phyloP scores from a whole-genome alignment of 2,329 filamentous ascomycete species.

The Pezicula rhizophila region DNA sequence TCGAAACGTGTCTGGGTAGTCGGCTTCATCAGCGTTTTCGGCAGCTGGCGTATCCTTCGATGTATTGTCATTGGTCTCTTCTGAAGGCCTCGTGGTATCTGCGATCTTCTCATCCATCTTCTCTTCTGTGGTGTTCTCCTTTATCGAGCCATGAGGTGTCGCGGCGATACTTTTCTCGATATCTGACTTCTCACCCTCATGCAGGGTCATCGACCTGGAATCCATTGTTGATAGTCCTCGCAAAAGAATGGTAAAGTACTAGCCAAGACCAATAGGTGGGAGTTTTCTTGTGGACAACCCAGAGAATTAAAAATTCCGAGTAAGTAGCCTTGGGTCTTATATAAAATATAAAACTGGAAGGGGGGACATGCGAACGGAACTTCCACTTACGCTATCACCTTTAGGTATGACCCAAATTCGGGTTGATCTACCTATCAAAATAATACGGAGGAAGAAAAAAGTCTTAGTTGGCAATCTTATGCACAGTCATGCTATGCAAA shows the following conservation, averaged over 20 bases:
- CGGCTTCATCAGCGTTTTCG: constrained; percentile 6
- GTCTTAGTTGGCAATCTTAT: too few species aligned
- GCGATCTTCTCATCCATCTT: constrained; percentile 1
- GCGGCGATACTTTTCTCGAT: constrained; percentile 11
- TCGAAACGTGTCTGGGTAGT: constrained; percentile 22
- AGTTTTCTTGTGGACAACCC: background rate
- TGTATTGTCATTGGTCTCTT: constrained; percentile 14
- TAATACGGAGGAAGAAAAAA: too few species aligned
- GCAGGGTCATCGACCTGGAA: constrained; percentile 15
- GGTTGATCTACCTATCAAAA: too few species aligned
- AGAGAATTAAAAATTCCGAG: too few species aligned
- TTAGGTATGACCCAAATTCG: too few species aligned
- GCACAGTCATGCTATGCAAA: too few species aligned
- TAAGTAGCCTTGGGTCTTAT: background rate
- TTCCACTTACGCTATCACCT: too few species aligned
- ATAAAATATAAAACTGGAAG: background rate
- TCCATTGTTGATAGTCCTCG: constrained; percentile 7
- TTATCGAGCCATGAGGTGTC: constrained; percentile 11
- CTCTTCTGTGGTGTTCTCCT: constrained; percentile 4
- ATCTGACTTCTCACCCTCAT: constrained; percentile 12
- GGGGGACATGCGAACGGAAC: too few species aligned
- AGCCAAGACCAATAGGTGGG: background rate
- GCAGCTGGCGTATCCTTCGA: constrained; percentile 3
- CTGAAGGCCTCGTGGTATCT: constrained; percentile 5
- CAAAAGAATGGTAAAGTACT: background rate